phyloP scores from a whole-genome alignment of 108 stramenopile genomes.

The Fistulifera pelliculosa region DNA sequence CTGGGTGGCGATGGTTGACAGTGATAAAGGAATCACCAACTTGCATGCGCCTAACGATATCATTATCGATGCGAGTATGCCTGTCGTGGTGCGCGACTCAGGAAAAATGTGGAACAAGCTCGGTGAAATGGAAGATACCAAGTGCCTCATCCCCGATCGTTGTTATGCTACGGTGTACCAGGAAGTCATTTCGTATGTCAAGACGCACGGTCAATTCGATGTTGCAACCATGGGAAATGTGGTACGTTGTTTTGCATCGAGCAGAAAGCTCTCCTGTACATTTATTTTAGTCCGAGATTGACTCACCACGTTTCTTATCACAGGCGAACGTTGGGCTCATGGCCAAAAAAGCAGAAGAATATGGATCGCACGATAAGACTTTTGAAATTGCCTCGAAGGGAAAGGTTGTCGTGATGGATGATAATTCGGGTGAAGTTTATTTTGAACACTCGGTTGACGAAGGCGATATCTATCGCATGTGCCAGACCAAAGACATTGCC shows the following conservation, averaged over 20 bases:
- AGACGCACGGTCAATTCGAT: constrained; percentile 84
- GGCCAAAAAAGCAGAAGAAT: constrained; percentile 92
- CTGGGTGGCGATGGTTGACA: constrained; percentile 92
- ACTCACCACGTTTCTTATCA: background rate
- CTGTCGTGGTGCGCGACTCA: constrained; percentile 80
- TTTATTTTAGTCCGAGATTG: background rate
- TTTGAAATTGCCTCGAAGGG: constrained; percentile 74
- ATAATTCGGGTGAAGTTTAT: constrained; percentile 63
- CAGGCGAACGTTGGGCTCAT: constrained; percentile 35
- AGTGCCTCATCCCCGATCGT: constrained; percentile 88
- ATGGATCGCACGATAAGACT: constrained; percentile 91
- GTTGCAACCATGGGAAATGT: constrained; percentile 60
- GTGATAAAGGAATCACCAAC: constrained; percentile 89
- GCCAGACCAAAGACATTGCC: constrained; percentile 88
- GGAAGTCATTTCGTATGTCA: constrained; percentile 80
- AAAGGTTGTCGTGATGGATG: constrained; percentile 64
- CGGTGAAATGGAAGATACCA: constrained; percentile 77
- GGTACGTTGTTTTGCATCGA: constrained; percentile 6
- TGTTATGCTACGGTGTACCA: constrained; percentile 90
- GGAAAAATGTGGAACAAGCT: constrained; percentile 95
- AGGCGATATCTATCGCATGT: constrained; percentile 94
- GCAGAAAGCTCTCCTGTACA: too few relatives aligned
- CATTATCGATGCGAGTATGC: constrained; percentile 93
- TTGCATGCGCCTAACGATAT: constrained; percentile 76
- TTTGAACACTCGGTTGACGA: constrained; percentile 66